Percentiles rank a stretch among this genome's conserved stretches.
Conservation (phyloP, 805 yeast genomes). For the Monosporozyma servazzii region DNA sequence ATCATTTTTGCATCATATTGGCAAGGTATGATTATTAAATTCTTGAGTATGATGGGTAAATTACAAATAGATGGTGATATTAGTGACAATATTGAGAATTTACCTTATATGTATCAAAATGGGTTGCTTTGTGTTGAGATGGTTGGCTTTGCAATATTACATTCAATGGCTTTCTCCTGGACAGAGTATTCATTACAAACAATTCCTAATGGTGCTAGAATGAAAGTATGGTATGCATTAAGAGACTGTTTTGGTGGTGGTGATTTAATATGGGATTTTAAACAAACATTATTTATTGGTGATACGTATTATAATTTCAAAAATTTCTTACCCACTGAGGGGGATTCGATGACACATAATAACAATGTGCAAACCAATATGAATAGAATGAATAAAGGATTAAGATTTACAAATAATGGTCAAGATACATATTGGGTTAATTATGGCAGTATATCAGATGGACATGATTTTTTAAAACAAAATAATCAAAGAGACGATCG, state of each 20-base stretch:
- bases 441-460: conserved; percentile 14
- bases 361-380: conserved; percentile 55
- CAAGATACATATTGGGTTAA: conserved; percentile 72
- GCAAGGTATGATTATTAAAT: conserved; percentile 68
- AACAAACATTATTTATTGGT: conserved; percentile 47
- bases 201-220: conserved; percentile 61
- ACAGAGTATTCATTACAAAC: conserved; percentile 52
- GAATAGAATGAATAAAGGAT: conserved; percentile 72
- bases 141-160: conserved; percentile 80
- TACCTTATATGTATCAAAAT: conserved; percentile 63
- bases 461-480: conserved; percentile 1
- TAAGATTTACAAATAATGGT: conserved; percentile 74
- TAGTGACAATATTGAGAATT: conserved; percentile 26
- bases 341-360: conserved; percentile 41
- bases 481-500: neutral
- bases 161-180: conserved; percentile 77
- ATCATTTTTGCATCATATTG: conserved; percentile 97
- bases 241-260: conserved; percentile 66
- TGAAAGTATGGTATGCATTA: conserved; percentile 53
- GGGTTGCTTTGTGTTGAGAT: conserved; percentile 74
- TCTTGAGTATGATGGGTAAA: conserved; percentile 41
- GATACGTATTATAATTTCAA: conserved; percentile 74
- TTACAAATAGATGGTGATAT: conserved; percentile 17
- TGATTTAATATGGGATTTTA: conserved; percentile 77
- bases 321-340: conserved; percentile 69